Evolutionary conservation across 768 basidiomycete genomes (phyloP).

Genomic region (Neoboletus subvelutipes): DNA sequence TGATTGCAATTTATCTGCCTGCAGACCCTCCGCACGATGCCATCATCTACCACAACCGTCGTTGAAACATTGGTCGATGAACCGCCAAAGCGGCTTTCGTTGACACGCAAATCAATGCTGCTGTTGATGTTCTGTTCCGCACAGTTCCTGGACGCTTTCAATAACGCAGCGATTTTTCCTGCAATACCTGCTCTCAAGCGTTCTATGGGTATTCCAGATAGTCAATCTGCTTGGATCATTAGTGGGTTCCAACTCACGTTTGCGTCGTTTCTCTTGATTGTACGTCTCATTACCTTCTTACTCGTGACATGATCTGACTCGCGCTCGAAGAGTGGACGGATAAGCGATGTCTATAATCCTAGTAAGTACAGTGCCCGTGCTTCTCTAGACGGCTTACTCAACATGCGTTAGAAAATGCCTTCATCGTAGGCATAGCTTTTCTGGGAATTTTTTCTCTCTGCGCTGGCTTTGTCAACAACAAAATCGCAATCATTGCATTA

Average conservation of each 20-base stretch:
- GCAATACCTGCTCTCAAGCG: conserved; percentile 37
- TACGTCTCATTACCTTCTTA: conserved; percentile 6
- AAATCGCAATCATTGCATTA: conserved; percentile 49
- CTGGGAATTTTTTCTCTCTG: conserved; percentile 46
- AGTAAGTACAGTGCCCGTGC: conserved; percentile 30
- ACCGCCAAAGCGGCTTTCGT: conserved; percentile 17
- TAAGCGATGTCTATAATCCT: background rate
- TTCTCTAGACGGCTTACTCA: conserved; percentile 29
- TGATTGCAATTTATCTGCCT: background rate
- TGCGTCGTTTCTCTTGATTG: conserved; percentile 37
- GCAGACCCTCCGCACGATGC: conserved; percentile 11
- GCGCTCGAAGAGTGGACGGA: no score
- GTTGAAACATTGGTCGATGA: conserved; percentile 1
- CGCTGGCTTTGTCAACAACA: conserved; percentile 46
- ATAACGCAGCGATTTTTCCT: conserved; percentile 41
- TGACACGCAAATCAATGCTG: conserved; percentile 29
- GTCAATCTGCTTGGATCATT: conserved; percentile 35
- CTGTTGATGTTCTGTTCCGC: conserved; percentile 41
- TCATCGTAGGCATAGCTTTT: conserved; percentile 39
- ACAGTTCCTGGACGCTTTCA: conserved; percentile 45
- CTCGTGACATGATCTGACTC: conserved; percentile 8
- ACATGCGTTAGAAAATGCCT: conserved; percentile 40
- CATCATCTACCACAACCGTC: background rate
- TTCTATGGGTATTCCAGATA: conserved; percentile 8
- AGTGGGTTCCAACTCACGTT: conserved; percentile 49